Conservation (phyloP, 2,329 filamentous ascomycete genomes). For the Exophiala oligosperma region DNA sequence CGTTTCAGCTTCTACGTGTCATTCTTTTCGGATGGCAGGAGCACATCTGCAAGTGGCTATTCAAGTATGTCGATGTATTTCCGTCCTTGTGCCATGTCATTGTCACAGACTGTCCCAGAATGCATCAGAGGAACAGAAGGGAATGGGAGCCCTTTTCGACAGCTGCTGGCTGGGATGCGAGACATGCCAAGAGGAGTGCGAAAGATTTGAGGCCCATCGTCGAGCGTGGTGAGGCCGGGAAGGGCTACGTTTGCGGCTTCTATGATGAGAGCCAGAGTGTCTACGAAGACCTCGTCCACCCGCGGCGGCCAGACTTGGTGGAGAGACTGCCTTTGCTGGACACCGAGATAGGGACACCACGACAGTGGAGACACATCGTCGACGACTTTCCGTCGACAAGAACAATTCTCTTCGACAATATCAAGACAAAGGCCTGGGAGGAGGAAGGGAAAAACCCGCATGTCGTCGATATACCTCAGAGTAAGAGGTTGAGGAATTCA, state of each 20-base stretch:
- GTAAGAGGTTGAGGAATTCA: slow-evolving; percentile 17
- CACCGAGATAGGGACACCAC: slow-evolving; percentile 24
- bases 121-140: slow-evolving; percentile 29
- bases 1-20: slow-evolving; percentile 41
- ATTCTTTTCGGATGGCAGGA: slow-evolving; percentile 38
- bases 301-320: slow-evolving; percentile 7
- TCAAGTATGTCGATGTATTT: slow-evolving; percentile 38
- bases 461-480: neutral
- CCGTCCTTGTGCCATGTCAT: slow-evolving; percentile 39
- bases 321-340: slow-evolving; percentile 25
- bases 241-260: slow-evolving; percentile 24
- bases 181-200: slow-evolving; percentile 28
- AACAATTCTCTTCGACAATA: slow-evolving; percentile 29
- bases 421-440: slow-evolving; percentile 9
- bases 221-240: slow-evolving; percentile 28
- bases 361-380: slow-evolving; percentile 28
- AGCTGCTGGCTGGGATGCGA: slow-evolving; percentile 34
- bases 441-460: neutral
- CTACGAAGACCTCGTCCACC: slow-evolving; percentile 9
- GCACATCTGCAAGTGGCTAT: slow-evolving; percentile 33
- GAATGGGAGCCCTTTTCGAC: slow-evolving; percentile 27
- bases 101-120: slow-evolving; percentile 33
- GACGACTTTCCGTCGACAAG: slow-evolving; percentile 31
- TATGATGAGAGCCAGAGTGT: slow-evolving; percentile 24
- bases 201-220: slow-evolving; percentile 35